Evolutionary conservation across 2,329 filamentous ascomycete species (phyloP).

Genomic region (Verticillium alfalfae): DNA sequence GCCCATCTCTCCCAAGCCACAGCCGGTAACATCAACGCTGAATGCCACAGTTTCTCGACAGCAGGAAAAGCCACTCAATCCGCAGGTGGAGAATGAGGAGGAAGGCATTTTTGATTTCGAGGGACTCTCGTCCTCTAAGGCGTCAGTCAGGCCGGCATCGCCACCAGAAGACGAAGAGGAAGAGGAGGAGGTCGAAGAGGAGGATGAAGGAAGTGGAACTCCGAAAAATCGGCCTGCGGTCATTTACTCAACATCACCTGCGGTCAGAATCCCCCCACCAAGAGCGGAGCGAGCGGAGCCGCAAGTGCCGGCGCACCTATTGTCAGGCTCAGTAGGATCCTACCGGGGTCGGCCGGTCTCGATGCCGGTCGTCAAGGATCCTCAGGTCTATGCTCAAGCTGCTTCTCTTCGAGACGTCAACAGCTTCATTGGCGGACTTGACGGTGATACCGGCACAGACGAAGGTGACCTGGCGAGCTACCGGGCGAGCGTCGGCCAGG

Average conservation of each 20-base stretch:
- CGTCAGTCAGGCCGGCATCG: constrained; percentile 16
- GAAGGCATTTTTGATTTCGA: constrained; percentile 44
- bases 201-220: constrained; percentile 1
- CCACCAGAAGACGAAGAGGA: constrained; percentile 26
- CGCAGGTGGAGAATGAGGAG: constrained; percentile 11
- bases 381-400: constrained; percentile 42
- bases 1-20: not conserved
- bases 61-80: not conserved
- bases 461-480: constrained; percentile 38
- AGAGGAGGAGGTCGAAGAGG: constrained; percentile 20
- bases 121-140: constrained; percentile 21
- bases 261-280: constrained; percentile 31
- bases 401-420: constrained; percentile 41
- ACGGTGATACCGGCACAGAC: constrained; percentile 44
- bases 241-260: constrained; percentile 36
- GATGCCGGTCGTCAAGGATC: constrained; percentile 45
- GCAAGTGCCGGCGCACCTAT: constrained; percentile 15
- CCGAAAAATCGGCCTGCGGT: constrained; percentile 3
- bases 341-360: constrained; percentile 48
- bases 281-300: constrained; percentile 8
- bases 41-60: not conserved
- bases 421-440: constrained; percentile 47
- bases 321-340: constrained; percentile 40
- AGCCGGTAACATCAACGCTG: not conserved
- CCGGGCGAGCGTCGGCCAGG: constrained; percentile 30